Conservation (phyloP, 108 stramenopile species). For the Aureococcus anophagefferens region DNA sequence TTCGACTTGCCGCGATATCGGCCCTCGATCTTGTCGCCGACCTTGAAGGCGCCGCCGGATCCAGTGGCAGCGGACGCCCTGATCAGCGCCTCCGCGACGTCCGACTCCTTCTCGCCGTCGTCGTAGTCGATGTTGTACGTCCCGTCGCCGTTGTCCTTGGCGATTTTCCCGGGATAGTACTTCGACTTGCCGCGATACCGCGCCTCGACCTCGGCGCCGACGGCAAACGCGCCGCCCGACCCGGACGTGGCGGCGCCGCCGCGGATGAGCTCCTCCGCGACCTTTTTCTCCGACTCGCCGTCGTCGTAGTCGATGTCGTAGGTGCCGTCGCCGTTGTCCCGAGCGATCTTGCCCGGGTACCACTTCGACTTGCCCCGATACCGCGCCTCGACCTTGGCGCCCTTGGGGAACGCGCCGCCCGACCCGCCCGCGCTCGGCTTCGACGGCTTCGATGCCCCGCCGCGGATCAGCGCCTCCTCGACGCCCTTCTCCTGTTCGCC, state of each 20-base stretch:
- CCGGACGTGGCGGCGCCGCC: background rate
- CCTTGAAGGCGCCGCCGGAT: background rate
- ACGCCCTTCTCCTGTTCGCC: conserved; percentile 15
- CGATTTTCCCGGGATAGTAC: conserved; percentile 18
- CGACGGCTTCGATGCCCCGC: background rate
- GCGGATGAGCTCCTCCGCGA: background rate
- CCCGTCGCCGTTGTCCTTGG: background rate
- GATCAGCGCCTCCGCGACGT: background rate
- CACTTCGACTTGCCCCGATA: conserved; percentile 14
- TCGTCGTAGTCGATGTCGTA: conserved; percentile 33
- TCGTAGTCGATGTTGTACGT: background rate
- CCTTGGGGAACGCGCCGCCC: background rate
- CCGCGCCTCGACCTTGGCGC: conserved; percentile 5
- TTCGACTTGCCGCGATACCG: conserved; percentile 12
- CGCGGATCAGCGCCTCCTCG: conserved; percentile 3
- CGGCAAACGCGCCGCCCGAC: background rate
- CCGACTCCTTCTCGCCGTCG: background rate
- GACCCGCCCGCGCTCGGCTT: background rate
- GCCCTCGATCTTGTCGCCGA: conserved; percentile 33
- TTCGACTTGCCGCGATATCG: conserved; percentile 22
- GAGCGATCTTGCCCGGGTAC: conserved; percentile 19
- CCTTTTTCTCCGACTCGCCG: conserved; percentile 3
- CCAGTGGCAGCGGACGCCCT: background rate
- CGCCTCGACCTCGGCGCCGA: background rate
- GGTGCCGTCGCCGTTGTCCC: conserved; percentile 31